phyloP scores from a whole-genome alignment of 2,329 filamentous ascomycete species.

The Fusarium sp. region DNA sequence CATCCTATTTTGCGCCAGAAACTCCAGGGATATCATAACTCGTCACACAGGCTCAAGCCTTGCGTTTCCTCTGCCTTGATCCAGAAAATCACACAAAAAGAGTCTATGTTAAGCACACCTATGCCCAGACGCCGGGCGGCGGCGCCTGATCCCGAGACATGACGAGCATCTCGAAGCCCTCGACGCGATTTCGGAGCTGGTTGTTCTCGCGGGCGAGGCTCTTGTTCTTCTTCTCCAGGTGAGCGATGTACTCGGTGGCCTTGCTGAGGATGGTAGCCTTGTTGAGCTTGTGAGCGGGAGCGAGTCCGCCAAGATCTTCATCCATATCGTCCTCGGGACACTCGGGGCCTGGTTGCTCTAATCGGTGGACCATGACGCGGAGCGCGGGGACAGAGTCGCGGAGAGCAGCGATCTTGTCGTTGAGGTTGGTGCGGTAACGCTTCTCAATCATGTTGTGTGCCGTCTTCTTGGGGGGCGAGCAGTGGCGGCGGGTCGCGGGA shows the following conservation, averaged over 20 bases:
- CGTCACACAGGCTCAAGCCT: slow-evolving; percentile 42
- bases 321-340: slow-evolving; percentile 74
- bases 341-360: slow-evolving; percentile 75
- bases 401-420: slow-evolving; percentile 93
- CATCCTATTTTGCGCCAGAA: slow-evolving; percentile 39
- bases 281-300: slow-evolving; percentile 91
- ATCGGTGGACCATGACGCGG: slow-evolving; percentile 74
- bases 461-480: slow-evolving; percentile 78
- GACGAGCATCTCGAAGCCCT: slow-evolving; percentile 51
- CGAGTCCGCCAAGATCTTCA: slow-evolving; percentile 79
- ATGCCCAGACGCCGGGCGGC: slow-evolving; percentile 47
- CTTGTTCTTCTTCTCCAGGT: slow-evolving; percentile 55
- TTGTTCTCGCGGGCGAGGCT: slow-evolving; percentile 52
- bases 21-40: slow-evolving; percentile 49
- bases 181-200: slow-evolving; percentile 51
- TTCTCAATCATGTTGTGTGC: slow-evolving; percentile 98
- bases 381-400: slow-evolving; percentile 91
- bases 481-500: slow-evolving; percentile 49
- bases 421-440: slow-evolving; percentile 92
- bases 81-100: slow-evolving; percentile 31
- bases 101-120: slow-evolving; percentile 26
- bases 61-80: slow-evolving; percentile 27
- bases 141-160: slow-evolving; percentile 47
- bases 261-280: slow-evolving; percentile 81
- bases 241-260: slow-evolving; percentile 57